phyloP scores from a whole-genome alignment of 768 basidiomycete species.

The Leccinum boreale region DNA sequence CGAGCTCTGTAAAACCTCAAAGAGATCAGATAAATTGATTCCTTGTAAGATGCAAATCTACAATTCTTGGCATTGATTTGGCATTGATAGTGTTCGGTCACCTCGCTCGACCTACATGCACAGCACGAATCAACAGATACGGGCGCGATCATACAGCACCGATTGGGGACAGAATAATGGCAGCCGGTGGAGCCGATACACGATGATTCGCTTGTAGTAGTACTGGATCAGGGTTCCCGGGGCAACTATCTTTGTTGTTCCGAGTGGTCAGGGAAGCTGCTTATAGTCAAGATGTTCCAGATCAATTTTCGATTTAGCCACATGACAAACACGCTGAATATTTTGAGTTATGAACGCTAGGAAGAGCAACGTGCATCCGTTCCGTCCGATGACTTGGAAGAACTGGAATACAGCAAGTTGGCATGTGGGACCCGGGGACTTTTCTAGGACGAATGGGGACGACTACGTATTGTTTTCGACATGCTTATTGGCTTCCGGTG shows the following conservation, averaged over 20 bases:
- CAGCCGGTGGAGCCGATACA: constrained; percentile 20
- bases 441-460: constrained; percentile 27
- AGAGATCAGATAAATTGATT: constrained; percentile 9
- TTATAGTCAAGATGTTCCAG: constrained; percentile 21
- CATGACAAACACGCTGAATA: constrained; percentile 27
- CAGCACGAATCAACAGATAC: constrained; percentile 3
- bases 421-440: constrained; percentile 25
- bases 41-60: not conserved
- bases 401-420: constrained; percentile 26
- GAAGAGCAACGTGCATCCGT: constrained; percentile 20
- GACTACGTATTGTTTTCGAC: constrained; percentile 28
- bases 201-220: constrained; percentile 10
- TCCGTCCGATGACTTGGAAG: constrained; percentile 14
- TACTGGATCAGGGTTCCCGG: constrained; percentile 22
- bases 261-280: constrained; percentile 22
- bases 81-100: constrained; percentile 1
- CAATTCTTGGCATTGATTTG: not conserved
- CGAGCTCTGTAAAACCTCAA: not conserved
- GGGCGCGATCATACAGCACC: constrained; percentile 5
- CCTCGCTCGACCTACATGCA: not conserved
- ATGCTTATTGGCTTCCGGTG: constrained; percentile 22
- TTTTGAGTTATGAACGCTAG: constrained; percentile 13
- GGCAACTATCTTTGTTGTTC: constrained; percentile 26
- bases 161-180: constrained; percentile 8
- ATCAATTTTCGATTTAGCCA: constrained; percentile 25